A percentile compares a stretch with the other conserved stretches of the same genome.
These are phyloP conservation scores for Capsella bursapastoris DNA, from an alignment of 345 rosid genomes.

Conservation along the genomic window DNA sequence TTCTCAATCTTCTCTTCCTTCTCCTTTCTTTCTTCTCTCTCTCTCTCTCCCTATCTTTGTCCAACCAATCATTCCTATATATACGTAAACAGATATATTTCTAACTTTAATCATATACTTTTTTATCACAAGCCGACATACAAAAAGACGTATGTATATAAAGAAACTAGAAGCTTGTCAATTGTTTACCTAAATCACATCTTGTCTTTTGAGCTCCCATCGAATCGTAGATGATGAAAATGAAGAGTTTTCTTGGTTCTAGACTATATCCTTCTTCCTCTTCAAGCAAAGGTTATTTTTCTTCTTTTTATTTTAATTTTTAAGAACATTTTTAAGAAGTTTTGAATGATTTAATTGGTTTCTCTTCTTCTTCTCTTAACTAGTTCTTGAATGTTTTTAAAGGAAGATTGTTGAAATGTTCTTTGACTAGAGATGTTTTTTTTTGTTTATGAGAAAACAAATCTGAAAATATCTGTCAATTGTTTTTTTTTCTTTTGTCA, in stretches of 20 bases:
- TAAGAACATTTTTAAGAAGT: no score
- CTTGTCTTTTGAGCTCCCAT: conserved; percentile 9
- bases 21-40: conserved; percentile 36
- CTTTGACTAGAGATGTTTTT: not conserved
- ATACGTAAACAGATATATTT: conserved; percentile 18
- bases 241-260: conserved; percentile 39
- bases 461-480: not conserved
- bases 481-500: conserved; percentile 23
- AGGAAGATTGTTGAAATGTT: not conserved
- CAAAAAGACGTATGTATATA: conserved; percentile 28
- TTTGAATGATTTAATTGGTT: not conserved
- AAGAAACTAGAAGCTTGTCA: conserved; percentile 21
- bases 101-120: not conserved
- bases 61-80: conserved; percentile 43
- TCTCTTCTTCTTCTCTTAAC: conserved; percentile 27
- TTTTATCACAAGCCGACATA: conserved; percentile 34
- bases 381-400: not conserved
- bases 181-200: conserved; percentile 35
- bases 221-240: conserved; percentile 40
- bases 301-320: not conserved
- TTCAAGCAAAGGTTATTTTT: conserved; percentile 46
- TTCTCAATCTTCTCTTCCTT: conserved; percentile 46
- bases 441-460: not conserved
- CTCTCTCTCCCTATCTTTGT: conserved; percentile 37
- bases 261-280: conserved; percentile 41